Conservation (phyloP, 2,329 filamentous ascomycete species). For the Fusarium acutatum region DNA sequence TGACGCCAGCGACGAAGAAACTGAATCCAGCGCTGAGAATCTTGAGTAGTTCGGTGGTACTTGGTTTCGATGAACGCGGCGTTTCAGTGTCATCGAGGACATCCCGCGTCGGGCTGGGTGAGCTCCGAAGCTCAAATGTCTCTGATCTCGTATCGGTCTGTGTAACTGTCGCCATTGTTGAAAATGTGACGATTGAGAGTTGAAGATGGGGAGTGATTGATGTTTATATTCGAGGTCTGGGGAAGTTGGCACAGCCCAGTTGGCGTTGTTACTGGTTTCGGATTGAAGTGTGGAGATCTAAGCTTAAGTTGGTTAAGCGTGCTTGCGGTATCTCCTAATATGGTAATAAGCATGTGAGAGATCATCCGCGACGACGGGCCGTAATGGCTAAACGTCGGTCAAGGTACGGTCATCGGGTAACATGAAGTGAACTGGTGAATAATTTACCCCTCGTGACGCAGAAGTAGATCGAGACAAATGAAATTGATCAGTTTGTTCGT, state of each 20-base stretch:
- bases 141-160: background rate
- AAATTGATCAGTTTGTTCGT: accelerated
- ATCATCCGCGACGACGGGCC: slow-evolving; percentile 3
- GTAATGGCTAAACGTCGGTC: slow-evolving; percentile 14
- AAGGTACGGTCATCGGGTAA: background rate
- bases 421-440: no score
- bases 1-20: slow-evolving; percentile 72
- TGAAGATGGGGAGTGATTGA: background rate
- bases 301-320: background rate
- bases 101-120: accelerated
- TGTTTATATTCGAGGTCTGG: background rate
- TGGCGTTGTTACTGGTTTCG: background rate
- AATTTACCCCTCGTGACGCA: background rate
- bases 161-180: slow-evolving; percentile 12
- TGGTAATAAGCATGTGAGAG: background rate
- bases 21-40: slow-evolving; percentile 65
- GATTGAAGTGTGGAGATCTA: background rate
- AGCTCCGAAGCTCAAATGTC: background rate
- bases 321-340: background rate
- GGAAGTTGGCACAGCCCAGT: background rate
- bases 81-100: background rate
- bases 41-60: slow-evolving; percentile 48
- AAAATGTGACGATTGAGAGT: accelerated
- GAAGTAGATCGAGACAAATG: background rate
- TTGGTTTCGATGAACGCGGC: background rate